Conservation (phyloP, 1,139 yeast genomes). For the Saccharomycopsis crataegensis region DNA sequence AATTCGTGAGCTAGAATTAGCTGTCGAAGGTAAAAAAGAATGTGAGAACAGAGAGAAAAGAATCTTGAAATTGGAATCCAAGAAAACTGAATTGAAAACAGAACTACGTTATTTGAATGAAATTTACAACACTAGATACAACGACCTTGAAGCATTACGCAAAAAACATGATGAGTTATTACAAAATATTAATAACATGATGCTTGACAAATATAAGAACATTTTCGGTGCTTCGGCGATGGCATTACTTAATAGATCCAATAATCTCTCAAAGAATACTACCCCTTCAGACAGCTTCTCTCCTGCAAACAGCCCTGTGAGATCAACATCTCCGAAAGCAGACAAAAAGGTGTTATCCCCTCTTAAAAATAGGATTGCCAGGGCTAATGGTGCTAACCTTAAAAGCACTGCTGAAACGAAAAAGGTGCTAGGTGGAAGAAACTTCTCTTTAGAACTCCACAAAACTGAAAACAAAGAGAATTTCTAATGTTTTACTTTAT, state of each 20-base stretch:
- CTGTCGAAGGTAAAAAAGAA: neutral
- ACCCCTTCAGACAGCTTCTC: neutral
- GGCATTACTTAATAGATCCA: constrained; percentile 11
- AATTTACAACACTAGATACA: constrained; percentile 6
- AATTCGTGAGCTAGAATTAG: neutral
- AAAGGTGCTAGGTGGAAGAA: neutral
- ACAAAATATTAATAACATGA: constrained; percentile 8
- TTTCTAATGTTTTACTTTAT: neutral
- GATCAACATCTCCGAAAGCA: neutral
- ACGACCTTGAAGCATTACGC: constrained; percentile 6
- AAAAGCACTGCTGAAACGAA: neutral
- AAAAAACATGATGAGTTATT: constrained; percentile 7
- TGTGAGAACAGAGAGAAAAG: neutral
- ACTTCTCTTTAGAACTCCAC: constrained; percentile 4
- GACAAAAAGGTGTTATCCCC: constrained; percentile 10
- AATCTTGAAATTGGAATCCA: neutral
- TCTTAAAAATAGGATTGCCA: constrained; percentile 6
- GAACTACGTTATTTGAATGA: constrained; percentile 8
- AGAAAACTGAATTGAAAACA: constrained; percentile 4
- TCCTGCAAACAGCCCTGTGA: constrained; percentile 3
- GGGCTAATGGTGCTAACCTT: neutral
- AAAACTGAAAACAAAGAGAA: constrained; percentile 10
- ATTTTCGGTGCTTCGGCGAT: constrained; percentile 16
- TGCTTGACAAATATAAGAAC: constrained; percentile 17
- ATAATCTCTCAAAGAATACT: neutral